Percentiles rank a stretch among this genome's conserved stretches.
These are phyloP conservation scores for Alternaria tenuissima DNA, from an alignment of 2,329 filamentous ascomycete genomes.

Conservation along the genomic window DNA sequence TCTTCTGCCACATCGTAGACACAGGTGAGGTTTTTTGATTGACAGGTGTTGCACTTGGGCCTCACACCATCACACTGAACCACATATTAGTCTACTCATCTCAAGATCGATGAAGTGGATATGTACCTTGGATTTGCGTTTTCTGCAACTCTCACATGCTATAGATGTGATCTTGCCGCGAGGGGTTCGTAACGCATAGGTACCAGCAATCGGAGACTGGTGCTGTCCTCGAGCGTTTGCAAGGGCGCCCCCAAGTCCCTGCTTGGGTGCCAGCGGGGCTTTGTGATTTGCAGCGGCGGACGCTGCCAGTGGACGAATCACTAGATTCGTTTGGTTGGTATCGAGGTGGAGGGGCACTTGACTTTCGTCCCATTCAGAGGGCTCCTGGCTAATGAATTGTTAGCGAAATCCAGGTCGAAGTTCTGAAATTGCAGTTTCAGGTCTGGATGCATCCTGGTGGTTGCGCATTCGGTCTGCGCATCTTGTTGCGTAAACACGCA, in stretches of 20 bases:
- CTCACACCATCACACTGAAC: slow-evolving; percentile 49
- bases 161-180: slow-evolving; percentile 52
- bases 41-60: slow-evolving; percentile 52
- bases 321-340: slow-evolving; percentile 37
- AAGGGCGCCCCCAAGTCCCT: slow-evolving; percentile 43
- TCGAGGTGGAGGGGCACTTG: slow-evolving; percentile 43
- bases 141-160: slow-evolving; percentile 51
- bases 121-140: slow-evolving; percentile 50
- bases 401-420: slow-evolving; percentile 25
- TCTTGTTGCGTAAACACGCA: slow-evolving; percentile 22
- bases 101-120: neutral
- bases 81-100: slow-evolving; percentile 18
- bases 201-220: slow-evolving; percentile 48
- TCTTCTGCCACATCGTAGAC: slow-evolving; percentile 52
- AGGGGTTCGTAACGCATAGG: slow-evolving; percentile 48
- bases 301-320: slow-evolving; percentile 41
- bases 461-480: slow-evolving; percentile 17
- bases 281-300: slow-evolving; percentile 39
- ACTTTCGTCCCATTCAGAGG: slow-evolving; percentile 40
- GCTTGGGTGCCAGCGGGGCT: slow-evolving; percentile 49
- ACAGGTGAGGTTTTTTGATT: slow-evolving; percentile 49
- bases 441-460: neutral
- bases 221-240: slow-evolving; percentile 43
- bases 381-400: slow-evolving; percentile 41
- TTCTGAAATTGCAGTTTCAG: slow-evolving; percentile 16